Conservation (phyloP, 2,329 filamentous ascomycete genomes). For the Alternaria atra region DNA sequence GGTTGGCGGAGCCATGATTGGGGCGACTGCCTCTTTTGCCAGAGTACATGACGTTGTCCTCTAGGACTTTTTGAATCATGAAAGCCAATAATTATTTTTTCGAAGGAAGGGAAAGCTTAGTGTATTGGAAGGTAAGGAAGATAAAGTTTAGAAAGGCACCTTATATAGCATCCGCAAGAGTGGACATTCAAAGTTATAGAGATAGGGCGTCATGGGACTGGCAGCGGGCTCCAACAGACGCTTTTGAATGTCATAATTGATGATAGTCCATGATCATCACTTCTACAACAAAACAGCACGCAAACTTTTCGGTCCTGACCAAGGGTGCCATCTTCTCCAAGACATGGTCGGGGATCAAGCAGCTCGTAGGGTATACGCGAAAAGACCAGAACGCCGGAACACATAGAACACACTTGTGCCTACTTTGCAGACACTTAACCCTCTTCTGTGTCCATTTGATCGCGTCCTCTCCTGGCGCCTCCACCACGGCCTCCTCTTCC, state of each 20-base stretch:
- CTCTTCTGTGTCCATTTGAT: slow-evolving; percentile 80
- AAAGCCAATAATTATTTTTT: background rate
- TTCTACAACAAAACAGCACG: background rate
- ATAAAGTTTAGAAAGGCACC: fast-evolving
- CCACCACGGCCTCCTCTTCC: slow-evolving; percentile 24
- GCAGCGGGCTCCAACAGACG: background rate
- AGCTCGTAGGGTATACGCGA: slow-evolving; percentile 16
- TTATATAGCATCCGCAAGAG: background rate
- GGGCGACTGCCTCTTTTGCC: too few relatives aligned
- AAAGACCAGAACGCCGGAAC: slow-evolving; percentile 3
- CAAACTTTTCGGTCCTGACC: slow-evolving; percentile 8
- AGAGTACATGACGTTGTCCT: too few relatives aligned
- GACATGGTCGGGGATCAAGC: slow-evolving; percentile 10
- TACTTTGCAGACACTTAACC: slow-evolving; percentile 54
- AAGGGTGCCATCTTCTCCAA: slow-evolving; percentile 13
- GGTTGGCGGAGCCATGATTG: too few relatives aligned
- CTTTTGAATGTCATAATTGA: background rate
- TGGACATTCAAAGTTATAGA: fast-evolving
- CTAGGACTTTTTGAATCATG: too few relatives aligned
- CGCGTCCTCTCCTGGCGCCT: slow-evolving; percentile 59
- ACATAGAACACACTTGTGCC: background rate
- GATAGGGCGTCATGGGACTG: background rate
- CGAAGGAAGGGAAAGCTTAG: background rate
- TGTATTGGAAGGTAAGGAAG: background rate
- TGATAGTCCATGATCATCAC: too few relatives aligned